A percentile compares a stretch with the other conserved stretches of the same genome.
phyloP scores from a whole-genome alignment of 2,329 filamentous ascomycete genomes.

The Passalora sequoiae region DNA sequence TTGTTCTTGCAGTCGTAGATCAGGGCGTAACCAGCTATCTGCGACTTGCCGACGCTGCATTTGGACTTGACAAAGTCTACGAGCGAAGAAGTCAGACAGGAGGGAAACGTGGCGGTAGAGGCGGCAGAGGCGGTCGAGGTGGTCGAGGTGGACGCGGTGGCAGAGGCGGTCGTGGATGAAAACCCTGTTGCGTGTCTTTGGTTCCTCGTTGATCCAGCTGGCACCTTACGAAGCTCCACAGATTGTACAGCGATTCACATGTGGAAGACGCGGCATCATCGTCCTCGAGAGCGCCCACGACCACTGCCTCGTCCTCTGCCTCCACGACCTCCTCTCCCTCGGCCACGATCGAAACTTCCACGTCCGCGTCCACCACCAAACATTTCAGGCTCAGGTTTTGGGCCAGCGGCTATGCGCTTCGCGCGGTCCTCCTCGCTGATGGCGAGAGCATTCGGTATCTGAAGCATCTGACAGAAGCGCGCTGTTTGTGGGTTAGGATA shows the following conservation, averaged over 20 bases:
- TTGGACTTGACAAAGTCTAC: constrained; percentile 65
- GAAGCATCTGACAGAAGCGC: constrained; percentile 73
- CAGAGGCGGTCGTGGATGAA: not conserved
- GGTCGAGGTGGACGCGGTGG: constrained; percentile 31
- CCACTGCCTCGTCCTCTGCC: constrained; percentile 20
- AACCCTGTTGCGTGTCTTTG: too few relatives aligned
- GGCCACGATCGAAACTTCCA: constrained; percentile 16
- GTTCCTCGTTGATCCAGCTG: too few relatives aligned
- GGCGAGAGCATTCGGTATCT: constrained; percentile 70
- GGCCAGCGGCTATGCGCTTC: constrained; percentile 54
- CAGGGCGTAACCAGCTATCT: constrained; percentile 86
- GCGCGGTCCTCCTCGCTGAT: constrained; percentile 65
- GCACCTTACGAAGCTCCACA: too few relatives aligned
- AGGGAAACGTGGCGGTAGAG: constrained; percentile 34
- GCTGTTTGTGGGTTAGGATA: constrained; percentile 83
- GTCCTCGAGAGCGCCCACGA: not conserved
- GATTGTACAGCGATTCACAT: too few relatives aligned
- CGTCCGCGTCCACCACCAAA: constrained; percentile 23
- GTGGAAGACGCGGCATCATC: too few relatives aligned
- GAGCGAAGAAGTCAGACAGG: constrained; percentile 45
- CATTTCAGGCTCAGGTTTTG: constrained; percentile 40
- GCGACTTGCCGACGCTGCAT: constrained; percentile 71
- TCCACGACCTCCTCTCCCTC: constrained; percentile 22
- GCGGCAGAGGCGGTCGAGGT: constrained; percentile 36
- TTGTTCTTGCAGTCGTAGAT: constrained; percentile 83